A percentile compares a stretch with the other conserved stretches of the same genome.
These are phyloP conservation scores for Candida cerambycidarum DNA, from an alignment of 805 yeast genomes.

Conservation along the genomic window DNA sequence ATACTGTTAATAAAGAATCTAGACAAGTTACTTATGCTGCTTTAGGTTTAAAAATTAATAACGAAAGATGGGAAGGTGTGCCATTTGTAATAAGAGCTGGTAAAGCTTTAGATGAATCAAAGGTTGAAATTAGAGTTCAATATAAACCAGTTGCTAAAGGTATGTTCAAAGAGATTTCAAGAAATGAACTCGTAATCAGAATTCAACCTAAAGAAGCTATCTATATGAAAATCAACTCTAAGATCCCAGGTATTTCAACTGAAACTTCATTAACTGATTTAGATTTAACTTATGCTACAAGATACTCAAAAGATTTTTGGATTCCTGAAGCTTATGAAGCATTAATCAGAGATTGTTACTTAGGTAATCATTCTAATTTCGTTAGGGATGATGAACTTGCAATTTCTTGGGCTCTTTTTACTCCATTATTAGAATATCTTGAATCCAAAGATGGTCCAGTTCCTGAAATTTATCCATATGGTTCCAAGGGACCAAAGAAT, in stretches of 20 bases:
- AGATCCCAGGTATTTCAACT: conserved; percentile 88
- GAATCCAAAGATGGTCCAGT: conserved; percentile 70
- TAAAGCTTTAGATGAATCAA: conserved; percentile 91
- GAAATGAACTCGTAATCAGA: conserved; percentile 92
- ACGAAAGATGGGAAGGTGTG: conserved; percentile 98
- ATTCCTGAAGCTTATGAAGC: conserved; percentile 99
- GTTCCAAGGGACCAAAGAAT: conserved; percentile 82
- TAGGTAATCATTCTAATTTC: conserved; percentile 94
- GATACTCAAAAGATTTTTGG: conserved; percentile 81
- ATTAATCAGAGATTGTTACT: conserved; percentile 82
- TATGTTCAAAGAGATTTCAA: conserved; percentile 73
- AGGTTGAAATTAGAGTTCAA: conserved; percentile 94
- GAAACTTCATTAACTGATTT: conserved; percentile 83
- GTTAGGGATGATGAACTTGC: conserved; percentile 98
- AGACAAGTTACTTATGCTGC: conserved; percentile 94
- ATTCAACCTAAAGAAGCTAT: conserved; percentile 95
- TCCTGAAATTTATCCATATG: conserved; percentile 77
- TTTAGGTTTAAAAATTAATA: conserved; percentile 69
- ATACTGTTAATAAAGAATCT: conserved; percentile 77
- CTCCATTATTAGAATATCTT: conserved; percentile 80
- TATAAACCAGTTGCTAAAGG: conserved; percentile 84
- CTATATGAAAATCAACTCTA: conserved; percentile 88
- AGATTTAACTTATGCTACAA: conserved; percentile 78
- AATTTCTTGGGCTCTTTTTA: conserved; percentile 87
- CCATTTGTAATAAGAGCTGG: conserved; percentile 96